Base-by-base conservation (phyloP, 306 rosid species). In the Corylus heterophylla region DNA sequence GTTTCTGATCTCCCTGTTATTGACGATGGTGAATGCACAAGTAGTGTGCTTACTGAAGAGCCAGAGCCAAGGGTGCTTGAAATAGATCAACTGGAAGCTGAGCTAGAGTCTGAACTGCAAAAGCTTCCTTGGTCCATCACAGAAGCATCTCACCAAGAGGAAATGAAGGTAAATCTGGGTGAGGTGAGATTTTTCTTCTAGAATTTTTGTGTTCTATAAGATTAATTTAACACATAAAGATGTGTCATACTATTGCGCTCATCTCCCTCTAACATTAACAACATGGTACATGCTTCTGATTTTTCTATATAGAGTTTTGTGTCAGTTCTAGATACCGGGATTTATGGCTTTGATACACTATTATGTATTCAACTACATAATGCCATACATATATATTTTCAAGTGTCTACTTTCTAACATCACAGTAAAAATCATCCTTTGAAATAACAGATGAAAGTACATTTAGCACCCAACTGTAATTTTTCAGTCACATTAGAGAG, bases 31-130 rank as follows among this genome's bases (percentile, higher is more conserved):
- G 93, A 82, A 76, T 89, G 87, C 82, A 86, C 80, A 49, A 90
- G 93, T 83, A 89, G 97, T 81, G 88, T 80, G 79, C 87, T 92
- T 61, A 89, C 97, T 7, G 97, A 90, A 83, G 95, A 90, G 61
- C 88, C 85, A 56, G 89, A 80, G 51, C 78, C 77, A 7, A 86
- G 54, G 69, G 69, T 69, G 54, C 80, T 48, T 49, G 92, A 86
- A 80, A 89, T 90, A 86, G 89, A 87, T 86, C 88, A 86, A 79
- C 76, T 92, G 80, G 92, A 90, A 86, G 93, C 93, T 69, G 97
- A 92, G 80, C 93, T 92, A 47, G 93, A 87, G 59, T 80, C 86
- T 49, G 97, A 92, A 83, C 83, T 92, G 47, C 89, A 83, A 85
- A 87, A 89, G 84, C 92, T 92, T 75, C 88, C 97, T 64, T 85